phyloP scores from a whole-genome alignment of 169 alveolate species.

The Amoebophrya sp. region DNA sequence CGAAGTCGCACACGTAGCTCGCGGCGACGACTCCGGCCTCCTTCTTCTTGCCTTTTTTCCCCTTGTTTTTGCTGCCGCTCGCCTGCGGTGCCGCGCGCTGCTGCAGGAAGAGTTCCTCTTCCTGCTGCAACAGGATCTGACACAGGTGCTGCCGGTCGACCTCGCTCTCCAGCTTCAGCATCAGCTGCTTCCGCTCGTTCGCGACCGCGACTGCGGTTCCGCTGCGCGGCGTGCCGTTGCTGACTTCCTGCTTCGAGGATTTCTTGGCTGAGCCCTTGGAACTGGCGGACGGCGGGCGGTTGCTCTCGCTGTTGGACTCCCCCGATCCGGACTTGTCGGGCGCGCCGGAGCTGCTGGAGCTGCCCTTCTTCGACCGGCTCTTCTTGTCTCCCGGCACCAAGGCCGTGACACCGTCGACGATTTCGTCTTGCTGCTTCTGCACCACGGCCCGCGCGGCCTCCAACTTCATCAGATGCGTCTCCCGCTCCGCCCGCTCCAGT shows the following conservation, averaged over 20 bases:
- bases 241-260: neutral
- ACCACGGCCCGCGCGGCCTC: constrained; percentile 44
- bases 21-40: constrained; percentile 52
- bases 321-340: too few relatives aligned
- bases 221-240: neutral
- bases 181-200: constrained; percentile 36
- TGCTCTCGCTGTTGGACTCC: too few relatives aligned
- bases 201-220: neutral
- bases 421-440: constrained; percentile 30
- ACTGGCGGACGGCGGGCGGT: neutral
- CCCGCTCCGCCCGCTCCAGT: constrained; percentile 69
- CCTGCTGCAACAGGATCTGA: constrained; percentile 43
- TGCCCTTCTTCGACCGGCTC: neutral
- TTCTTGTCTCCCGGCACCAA: neutral
- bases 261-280: neutral
- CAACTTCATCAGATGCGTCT: constrained; percentile 56
- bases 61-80: neutral
- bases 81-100: neutral
- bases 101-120: neutral
- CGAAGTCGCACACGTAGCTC: constrained; percentile 74
- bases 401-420: neutral
- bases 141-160: constrained; percentile 55
- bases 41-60: neutral
- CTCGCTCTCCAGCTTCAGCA: constrained; percentile 57
- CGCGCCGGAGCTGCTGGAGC: neutral